phyloP scores from a whole-genome alignment of 192 early-diverging fungal species.

The Coemansia guatemalensis region DNA sequence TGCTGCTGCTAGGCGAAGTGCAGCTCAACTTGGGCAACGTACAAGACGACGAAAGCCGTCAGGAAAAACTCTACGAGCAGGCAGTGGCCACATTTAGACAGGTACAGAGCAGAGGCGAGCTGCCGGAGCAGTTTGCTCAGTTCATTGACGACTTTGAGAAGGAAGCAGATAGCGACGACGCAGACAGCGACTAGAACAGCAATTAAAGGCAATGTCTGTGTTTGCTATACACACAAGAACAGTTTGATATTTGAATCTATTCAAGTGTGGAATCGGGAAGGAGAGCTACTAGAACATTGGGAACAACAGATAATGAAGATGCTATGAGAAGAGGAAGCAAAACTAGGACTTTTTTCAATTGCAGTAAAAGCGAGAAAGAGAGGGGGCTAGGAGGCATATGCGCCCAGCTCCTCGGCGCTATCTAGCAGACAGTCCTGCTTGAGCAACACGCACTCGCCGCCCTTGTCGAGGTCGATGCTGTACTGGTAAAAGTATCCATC shows the following conservation, averaged over 20 bases:
- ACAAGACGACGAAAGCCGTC: slow-evolving; percentile 23
- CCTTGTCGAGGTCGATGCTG: slow-evolving; percentile 82
- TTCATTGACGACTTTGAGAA: slow-evolving; percentile 48
- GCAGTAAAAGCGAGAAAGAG: not conserved
- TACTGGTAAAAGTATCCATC: slow-evolving; percentile 93
- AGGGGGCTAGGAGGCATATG: slow-evolving; percentile 36
- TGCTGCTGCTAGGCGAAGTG: slow-evolving; percentile 45
- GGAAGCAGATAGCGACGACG: slow-evolving; percentile 4
- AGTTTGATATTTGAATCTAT: slow-evolving; percentile 1
- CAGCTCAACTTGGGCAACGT: slow-evolving; percentile 49
- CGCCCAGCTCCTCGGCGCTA: slow-evolving; percentile 53
- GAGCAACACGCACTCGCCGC: slow-evolving; percentile 82
- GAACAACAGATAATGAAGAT: not conserved
- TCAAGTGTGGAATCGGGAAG: not conserved
- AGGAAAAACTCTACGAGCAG: slow-evolving; percentile 31
- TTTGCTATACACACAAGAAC: slow-evolving; percentile 1
- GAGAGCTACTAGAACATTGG: not conserved
- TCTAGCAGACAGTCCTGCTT: slow-evolving; percentile 70
- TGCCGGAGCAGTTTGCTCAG: slow-evolving; percentile 47
- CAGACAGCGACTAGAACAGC: not conserved
- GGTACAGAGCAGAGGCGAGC: slow-evolving; percentile 25
- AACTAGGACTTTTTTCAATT: not conserved
- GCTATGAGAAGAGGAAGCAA: not conserved
- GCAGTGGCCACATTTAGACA: slow-evolving; percentile 33
- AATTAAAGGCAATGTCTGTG: not conserved